Evolutionary conservation across 2,329 filamentous ascomycete species (phyloP), one percentile per base, ranked within the genome.

Genomic region (Xylariomycetidae sp.): DNA sequence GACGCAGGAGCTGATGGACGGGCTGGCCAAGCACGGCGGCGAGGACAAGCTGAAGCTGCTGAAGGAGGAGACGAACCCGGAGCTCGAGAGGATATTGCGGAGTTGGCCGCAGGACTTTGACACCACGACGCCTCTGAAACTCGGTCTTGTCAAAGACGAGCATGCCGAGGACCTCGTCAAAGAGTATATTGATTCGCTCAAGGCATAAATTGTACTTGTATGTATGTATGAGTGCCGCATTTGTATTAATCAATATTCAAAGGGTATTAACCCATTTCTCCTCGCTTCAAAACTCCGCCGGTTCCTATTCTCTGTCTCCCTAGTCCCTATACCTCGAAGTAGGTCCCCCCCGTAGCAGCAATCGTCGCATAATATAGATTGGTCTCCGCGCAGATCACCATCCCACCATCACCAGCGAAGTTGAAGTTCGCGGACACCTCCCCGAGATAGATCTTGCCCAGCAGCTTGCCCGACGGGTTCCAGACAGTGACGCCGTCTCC

Each of bases 31-130:
- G 45, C 62, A 75, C 27, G 77, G 71, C 8, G 77, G 77, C 1
- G 61, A 67, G 53, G 70, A 79, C 31, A 70, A 64, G 50, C 49
- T 78, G 46, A 57, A 57, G 34, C 57, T 73, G 11, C 56, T 81
- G 13, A 65, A 60, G 46, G 76, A 81, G 54, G 69, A 70, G 54
- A 68, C 65, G 37, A 68, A 77, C 45, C 64, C 65, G 18, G 68
- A 59, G 16, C 59, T 74, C 38, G 74, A 78, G 56, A 61, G 63
- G 43, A 77, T 82, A 37, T 56, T 82, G 53, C 65, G 74, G 43
- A 74, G 73, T 39, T 81, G 77, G 77, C 69, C 74, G 9, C 66
- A 69, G 38, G 67, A 70, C 35, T 71, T 79, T 46, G 72, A 79
- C 47, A 70, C 71, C 26, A 58, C 51, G 7, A 64, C 69, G 40